These are phyloP conservation scores for Globomyces pollinis-pini DNA, from an alignment of 192 early-diverging fungal species.

Conservation along the genomic window DNA sequence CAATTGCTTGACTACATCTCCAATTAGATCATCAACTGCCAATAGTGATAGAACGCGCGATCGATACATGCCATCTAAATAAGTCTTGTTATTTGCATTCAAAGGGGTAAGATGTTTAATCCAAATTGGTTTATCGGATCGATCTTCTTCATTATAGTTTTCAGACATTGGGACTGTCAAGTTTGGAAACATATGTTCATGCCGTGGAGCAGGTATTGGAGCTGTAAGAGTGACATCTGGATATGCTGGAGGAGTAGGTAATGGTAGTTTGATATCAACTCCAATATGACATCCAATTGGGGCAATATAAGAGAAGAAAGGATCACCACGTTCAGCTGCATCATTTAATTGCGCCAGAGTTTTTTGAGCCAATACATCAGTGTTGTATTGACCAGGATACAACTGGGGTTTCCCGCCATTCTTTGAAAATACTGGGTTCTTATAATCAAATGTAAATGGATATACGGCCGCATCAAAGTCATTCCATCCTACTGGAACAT, in stretches of 20 bases:
- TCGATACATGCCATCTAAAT: constrained; percentile 31
- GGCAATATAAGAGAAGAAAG: constrained; percentile 42
- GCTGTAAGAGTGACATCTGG: constrained; percentile 24
- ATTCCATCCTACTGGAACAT: constrained; percentile 35
- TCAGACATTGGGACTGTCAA: constrained; percentile 46
- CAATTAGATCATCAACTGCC: constrained; percentile 57
- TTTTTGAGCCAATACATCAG: constrained; percentile 29
- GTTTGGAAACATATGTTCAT: constrained; percentile 45
- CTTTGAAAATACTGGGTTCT: constrained; percentile 46
- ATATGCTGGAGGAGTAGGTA: not conserved
- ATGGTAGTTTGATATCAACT: constrained; percentile 19
- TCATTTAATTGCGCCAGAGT: constrained; percentile 5
- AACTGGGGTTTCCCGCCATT: constrained; percentile 43
- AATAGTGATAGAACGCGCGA: constrained; percentile 42
- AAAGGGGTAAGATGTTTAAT: constrained; percentile 38
- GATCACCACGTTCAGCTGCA: constrained; percentile 8
- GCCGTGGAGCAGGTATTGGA: constrained; percentile 51
- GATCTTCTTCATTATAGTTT: constrained; percentile 46
- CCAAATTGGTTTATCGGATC: constrained; percentile 45
- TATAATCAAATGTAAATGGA: constrained; percentile 52
- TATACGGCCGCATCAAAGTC: constrained; percentile 31
- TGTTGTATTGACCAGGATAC: constrained; percentile 46
- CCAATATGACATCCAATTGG: constrained; percentile 57
- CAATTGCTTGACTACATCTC: constrained; percentile 39
- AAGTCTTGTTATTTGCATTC: constrained; percentile 22